phyloP scores from a whole-genome alignment of 331 rosid species.

The Quercus tomentella region DNA sequence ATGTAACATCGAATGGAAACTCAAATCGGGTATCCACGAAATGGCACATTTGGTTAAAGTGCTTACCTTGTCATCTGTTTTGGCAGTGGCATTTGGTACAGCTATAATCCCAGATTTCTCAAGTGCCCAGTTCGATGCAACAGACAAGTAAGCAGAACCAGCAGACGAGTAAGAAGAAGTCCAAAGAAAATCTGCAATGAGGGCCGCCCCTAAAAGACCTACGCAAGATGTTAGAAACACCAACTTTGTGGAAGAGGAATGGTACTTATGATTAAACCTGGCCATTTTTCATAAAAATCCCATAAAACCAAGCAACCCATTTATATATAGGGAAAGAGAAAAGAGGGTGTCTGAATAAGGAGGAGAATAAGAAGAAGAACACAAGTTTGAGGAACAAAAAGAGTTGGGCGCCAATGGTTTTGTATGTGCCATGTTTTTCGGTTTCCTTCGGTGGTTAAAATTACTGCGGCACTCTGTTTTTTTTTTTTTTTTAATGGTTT shows the following conservation, averaged over 20 bases:
- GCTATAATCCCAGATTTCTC: conserved; percentile 18
- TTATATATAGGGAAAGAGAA: conserved; percentile 12
- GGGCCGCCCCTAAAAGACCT: conserved; percentile 32
- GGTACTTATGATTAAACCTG: conserved; percentile 34
- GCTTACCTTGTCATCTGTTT: conserved; percentile 17
- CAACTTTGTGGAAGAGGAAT: conserved; percentile 18
- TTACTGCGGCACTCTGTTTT: neutral
- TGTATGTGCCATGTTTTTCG: neutral
- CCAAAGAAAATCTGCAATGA: conserved; percentile 51
- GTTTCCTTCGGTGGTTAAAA: too few relatives aligned
- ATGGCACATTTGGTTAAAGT: neutral
- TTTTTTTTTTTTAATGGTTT: neutral
- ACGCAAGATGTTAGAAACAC: conserved; percentile 32
- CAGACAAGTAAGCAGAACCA: conserved; percentile 14
- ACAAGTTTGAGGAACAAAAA: conserved; percentile 9
- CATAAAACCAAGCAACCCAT: conserved; percentile 10
- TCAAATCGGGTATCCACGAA: neutral
- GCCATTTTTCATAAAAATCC: conserved; percentile 30
- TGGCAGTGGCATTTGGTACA: conserved; percentile 20
- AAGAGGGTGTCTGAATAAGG: neutral
- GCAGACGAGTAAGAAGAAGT: conserved; percentile 44
- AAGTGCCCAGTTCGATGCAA: conserved; percentile 44
- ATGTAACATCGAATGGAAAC: neutral
- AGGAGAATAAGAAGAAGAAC: neutral
- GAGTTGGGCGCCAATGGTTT: conserved; percentile 74